Evolutionary conservation across 352 stramenopile genomes (phyloP).

Genomic region (Achlya hypogyna): DNA sequence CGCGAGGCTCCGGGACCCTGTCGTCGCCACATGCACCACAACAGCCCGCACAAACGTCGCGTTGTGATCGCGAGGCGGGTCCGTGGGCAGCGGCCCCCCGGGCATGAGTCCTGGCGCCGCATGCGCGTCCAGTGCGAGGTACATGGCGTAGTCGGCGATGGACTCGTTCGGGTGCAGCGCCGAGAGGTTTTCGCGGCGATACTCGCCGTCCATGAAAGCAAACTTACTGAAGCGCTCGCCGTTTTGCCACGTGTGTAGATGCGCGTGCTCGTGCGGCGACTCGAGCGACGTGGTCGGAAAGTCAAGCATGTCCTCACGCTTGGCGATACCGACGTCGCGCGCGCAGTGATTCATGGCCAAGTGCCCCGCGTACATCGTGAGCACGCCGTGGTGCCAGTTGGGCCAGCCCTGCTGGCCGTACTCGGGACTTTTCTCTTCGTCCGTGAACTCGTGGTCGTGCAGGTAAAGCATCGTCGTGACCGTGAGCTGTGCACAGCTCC

Average conservation of each 20-base stretch:
- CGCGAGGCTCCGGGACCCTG: neutral
- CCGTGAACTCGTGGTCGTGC: neutral
- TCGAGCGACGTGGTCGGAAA: neutral
- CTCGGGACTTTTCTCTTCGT: neutral
- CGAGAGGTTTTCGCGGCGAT: neutral
- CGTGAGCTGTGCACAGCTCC: neutral
- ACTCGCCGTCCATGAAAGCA: neutral
- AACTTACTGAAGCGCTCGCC: neutral
- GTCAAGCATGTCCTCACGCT: conserved; percentile 4
- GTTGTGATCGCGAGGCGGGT: neutral
- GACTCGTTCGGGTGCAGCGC: neutral
- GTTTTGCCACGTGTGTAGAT: conserved; percentile 2
- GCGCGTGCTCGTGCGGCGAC: neutral
- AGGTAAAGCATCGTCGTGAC: neutral
- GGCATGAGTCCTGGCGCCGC: no score
- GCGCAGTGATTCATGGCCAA: neutral
- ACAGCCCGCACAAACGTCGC: neutral
- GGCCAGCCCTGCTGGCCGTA: conserved; percentile 5
- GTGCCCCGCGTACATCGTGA: conserved; percentile 1
- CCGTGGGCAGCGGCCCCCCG: no score
- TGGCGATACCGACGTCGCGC: neutral
- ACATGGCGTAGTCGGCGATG: no score
- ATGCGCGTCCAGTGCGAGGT: no score
- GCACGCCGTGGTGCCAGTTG: conserved; percentile 4
- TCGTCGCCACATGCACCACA: neutral